phyloP scores from a whole-genome alignment of 768 basidiomycete species.

The Fibroporia radiculosa region DNA sequence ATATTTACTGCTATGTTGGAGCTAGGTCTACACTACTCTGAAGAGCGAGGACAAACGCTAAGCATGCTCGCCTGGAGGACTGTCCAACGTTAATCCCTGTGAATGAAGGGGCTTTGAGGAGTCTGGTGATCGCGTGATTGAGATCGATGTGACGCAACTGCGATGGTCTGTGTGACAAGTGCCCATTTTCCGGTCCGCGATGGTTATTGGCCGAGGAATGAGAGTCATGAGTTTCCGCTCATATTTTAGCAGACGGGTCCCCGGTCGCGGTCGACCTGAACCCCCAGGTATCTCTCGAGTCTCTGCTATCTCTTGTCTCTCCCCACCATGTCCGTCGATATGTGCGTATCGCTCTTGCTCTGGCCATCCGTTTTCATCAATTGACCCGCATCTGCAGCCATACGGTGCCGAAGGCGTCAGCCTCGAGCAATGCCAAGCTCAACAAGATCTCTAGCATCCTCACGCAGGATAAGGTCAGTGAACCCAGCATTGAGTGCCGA shows the following conservation, averaged over 20 bases:
- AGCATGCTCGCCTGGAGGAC: too few relatives aligned
- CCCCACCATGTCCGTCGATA: slow-evolving; percentile 50
- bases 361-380: slow-evolving; percentile 10
- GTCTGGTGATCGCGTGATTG: slow-evolving; percentile 13
- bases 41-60: too few relatives aligned
- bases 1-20: slow-evolving; percentile 5
- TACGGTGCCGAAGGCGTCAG: slow-evolving; percentile 30
- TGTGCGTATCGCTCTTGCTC: slow-evolving; percentile 33
- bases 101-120: too few relatives aligned
- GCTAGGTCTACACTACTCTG: neutral
- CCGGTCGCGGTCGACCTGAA: neutral
- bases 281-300: neutral
- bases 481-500: slow-evolving; percentile 1
- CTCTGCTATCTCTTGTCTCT: slow-evolving; percentile 5
- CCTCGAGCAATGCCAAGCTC: slow-evolving; percentile 35
- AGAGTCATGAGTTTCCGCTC: neutral
- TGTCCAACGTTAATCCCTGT: too few relatives aligned
- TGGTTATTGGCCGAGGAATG: neutral
- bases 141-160: slow-evolving; percentile 18
- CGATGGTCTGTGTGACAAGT: neutral
- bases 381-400: slow-evolving; percentile 30
- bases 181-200: slow-evolving; percentile 1
- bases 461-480: slow-evolving; percentile 69
- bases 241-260: neutral
- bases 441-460: slow-evolving; percentile 71